Evolutionary conservation across 2,329 filamentous ascomycete species (phyloP).

Genomic region (Cytospora piceae): DNA sequence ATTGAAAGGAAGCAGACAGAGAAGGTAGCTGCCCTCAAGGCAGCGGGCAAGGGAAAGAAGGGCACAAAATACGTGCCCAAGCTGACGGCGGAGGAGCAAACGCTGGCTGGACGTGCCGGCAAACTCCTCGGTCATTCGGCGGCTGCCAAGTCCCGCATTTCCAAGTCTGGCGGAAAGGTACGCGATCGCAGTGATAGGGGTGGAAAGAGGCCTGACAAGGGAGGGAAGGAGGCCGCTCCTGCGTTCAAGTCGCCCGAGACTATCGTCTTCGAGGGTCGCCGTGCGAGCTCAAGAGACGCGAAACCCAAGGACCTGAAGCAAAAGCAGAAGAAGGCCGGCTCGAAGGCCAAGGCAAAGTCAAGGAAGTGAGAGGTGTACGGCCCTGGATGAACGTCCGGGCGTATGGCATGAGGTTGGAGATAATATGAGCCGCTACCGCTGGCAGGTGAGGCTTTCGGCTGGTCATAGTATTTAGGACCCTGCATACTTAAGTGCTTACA

Average conservation of each 20-base stretch:
- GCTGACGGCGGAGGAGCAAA: slow-evolving; percentile 69
- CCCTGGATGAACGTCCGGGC: neutral
- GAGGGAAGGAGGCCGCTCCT: slow-evolving; percentile 39
- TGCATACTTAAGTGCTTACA: neutral
- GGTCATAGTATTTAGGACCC: neutral
- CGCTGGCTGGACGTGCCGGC: slow-evolving; percentile 71
- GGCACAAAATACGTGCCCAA: slow-evolving; percentile 69
- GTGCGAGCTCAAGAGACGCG: slow-evolving; percentile 69
- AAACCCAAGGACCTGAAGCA: slow-evolving; percentile 65
- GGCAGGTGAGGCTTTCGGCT: neutral
- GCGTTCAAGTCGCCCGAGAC: slow-evolving; percentile 65
- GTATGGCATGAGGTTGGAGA: neutral
- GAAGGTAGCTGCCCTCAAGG: slow-evolving; percentile 23
- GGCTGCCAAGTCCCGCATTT: slow-evolving; percentile 47
- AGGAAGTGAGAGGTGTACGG: slow-evolving; percentile 12
- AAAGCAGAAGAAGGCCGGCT: slow-evolving; percentile 52
- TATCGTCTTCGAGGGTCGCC: slow-evolving; percentile 80
- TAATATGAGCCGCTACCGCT: neutral
- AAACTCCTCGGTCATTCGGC: slow-evolving; percentile 72
- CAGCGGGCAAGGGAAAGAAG: slow-evolving; percentile 39
- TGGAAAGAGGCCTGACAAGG: slow-evolving; percentile 15
- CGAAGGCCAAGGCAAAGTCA: slow-evolving; percentile 41
- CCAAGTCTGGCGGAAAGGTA: slow-evolving; percentile 14
- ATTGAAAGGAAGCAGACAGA: slow-evolving; percentile 53
- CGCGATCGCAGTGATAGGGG: slow-evolving; percentile 19